Evolutionary conservation across 805 yeast species (phyloP), one percentile per base, ranked within the genome.

Genomic region (Yamadazyma akitaensis): DNA sequence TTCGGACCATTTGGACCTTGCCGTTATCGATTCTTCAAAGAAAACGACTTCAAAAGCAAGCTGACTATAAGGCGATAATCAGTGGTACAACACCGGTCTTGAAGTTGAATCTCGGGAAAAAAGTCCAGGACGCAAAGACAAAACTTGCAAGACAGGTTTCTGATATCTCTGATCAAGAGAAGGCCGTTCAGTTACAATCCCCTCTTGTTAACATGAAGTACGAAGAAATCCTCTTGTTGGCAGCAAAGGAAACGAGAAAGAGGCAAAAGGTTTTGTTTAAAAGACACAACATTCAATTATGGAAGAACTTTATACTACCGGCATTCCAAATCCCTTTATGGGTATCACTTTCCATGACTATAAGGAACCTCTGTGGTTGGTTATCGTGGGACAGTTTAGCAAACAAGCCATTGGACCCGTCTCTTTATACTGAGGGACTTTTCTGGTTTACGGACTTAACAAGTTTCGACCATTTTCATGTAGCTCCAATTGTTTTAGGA

Each of bases 291-390:
- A 87, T 90, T 44, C 92, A 88, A 58, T 63, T 84, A 48, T 91
- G 95, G 89, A 91, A 90, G 62, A 82, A 86, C 56, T 67, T 81
- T 46, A 56, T 86, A 3, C 68, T 89, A 33, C 97, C 97, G 1
- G 67, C 82, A 0, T 79, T 88, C 14, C 98, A 91, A 60, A 75
- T 92, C 17, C 98, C 98, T 0, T 62, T 91, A 5, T 91, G 97
- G 96, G 74, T 90, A 1, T 72, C 84, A 2, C 72, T 91, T 75
- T 84, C 94, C 11, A 71, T 84, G 53, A 82, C 90, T 1, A 77
- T 90, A 54, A 74, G 97, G 52, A 77, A 82, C 39, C 66, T 90
- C 50, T 83, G 91, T 36, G 96, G 96, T 1, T 79, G 84, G 84
- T 60, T 72, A 2, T 53, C 72, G 1, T 69, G 75, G 74, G 74